Conservation (phyloP, 164 flowering plant species). For the Vitis riparia region DNA sequence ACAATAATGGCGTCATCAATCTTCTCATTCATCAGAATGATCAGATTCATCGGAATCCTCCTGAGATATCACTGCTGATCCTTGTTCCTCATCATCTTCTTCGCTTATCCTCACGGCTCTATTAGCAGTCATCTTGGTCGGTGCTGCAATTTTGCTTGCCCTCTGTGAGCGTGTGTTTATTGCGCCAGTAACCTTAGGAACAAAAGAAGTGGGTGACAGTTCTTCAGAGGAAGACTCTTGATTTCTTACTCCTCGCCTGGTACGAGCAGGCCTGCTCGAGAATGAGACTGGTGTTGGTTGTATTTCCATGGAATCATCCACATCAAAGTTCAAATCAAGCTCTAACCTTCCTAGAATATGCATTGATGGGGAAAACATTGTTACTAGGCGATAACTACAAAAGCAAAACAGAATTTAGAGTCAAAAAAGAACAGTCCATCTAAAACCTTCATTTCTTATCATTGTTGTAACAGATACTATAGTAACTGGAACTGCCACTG, state of each 20-base stretch:
- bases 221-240: conserved; percentile 58
- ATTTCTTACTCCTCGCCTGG: conserved; percentile 50
- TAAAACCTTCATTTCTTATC: too few relatives aligned
- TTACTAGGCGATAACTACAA: background rate
- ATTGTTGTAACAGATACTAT: too few relatives aligned
- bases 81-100: conserved; percentile 40
- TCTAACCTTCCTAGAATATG: conserved; percentile 50
- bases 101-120: conserved; percentile 24
- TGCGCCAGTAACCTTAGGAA: conserved; percentile 29
- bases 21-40: conserved; percentile 5
- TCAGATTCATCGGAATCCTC: conserved; percentile 54
- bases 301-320: conserved; percentile 20
- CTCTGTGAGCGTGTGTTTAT: conserved; percentile 65
- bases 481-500: too few relatives aligned
- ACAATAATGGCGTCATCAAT: background rate
- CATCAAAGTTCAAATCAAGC: conserved; percentile 44
- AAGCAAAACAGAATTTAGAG: too few relatives aligned
- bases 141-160: conserved; percentile 88
- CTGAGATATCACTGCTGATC: conserved; percentile 65
- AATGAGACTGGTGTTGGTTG: conserved; percentile 67
- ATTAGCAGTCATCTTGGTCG: conserved; percentile 56
- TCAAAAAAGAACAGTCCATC: too few relatives aligned
- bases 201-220: conserved; percentile 47
- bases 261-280: conserved; percentile 42
- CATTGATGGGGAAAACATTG: background rate